phyloP scores from a whole-genome alignment of 2,329 filamentous ascomycete species.

The Geosmithia flava region DNA sequence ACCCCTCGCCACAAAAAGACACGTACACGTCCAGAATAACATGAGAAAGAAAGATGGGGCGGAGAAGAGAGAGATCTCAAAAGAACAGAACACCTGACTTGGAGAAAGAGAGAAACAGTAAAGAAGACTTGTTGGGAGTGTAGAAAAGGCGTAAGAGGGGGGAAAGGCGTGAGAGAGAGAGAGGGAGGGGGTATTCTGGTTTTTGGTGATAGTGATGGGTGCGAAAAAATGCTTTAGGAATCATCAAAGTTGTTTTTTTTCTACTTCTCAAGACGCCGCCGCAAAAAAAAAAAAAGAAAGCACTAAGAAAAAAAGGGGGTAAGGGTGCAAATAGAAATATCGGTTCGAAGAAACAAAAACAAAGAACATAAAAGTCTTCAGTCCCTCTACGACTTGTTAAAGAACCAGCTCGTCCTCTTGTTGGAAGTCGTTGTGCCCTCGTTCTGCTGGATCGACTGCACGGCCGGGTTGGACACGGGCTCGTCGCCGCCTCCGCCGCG shows the following conservation, averaged over 20 bases:
- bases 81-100: background rate
- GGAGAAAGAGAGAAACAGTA: background rate
- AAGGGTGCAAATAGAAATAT: background rate
- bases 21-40: too few species aligned
- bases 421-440: slow-evolving; percentile 29
- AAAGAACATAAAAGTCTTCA: too few species aligned
- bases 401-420: slow-evolving; percentile 67
- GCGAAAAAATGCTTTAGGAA: background rate
- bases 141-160: too few species aligned
- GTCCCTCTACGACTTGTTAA: slow-evolving; percentile 41
- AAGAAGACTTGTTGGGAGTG: background rate
- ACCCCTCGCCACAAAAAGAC: too few species aligned
- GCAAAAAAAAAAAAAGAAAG: background rate
- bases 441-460: slow-evolving; percentile 47
- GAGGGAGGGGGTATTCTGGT: background rate
- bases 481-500: slow-evolving; percentile 42
- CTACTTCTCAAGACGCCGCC: slow-evolving; percentile 3
- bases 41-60: too few species aligned
- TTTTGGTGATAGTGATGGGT: background rate
- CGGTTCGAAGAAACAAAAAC: too few species aligned
- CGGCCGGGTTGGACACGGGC: slow-evolving; percentile 37
- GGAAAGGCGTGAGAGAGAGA: background rate
- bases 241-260: background rate
- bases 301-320: background rate
- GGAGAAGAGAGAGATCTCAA: too few species aligned